Evolutionary conservation across 805 yeast species (phyloP).

Genomic region (Starmerella powellii): DNA sequence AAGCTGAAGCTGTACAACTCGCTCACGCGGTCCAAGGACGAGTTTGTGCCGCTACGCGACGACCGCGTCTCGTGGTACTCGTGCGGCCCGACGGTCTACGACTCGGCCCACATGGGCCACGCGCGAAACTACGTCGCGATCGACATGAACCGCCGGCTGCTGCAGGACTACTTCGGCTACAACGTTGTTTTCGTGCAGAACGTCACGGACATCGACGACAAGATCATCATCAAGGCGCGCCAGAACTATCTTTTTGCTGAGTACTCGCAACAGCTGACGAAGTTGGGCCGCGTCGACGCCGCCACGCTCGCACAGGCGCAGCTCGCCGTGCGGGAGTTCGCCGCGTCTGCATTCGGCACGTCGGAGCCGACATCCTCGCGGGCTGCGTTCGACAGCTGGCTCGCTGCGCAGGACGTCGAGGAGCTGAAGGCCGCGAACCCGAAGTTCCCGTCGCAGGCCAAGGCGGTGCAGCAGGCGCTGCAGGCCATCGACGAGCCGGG

Average conservation of each 20-base stretch:
- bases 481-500: constrained; percentile 29
- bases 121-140: constrained; percentile 93
- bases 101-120: constrained; percentile 95
- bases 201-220: constrained; percentile 97
- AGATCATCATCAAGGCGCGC: constrained; percentile 88
- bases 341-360: constrained; percentile 16
- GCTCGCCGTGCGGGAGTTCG: constrained; percentile 33
- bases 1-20: constrained; percentile 65
- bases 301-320: constrained; percentile 26
- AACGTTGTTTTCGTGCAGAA: constrained; percentile 82
- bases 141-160: constrained; percentile 80
- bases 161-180: constrained; percentile 86
- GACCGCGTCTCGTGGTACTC: constrained; percentile 79
- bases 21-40: constrained; percentile 67
- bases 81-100: constrained; percentile 98
- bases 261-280: constrained; percentile 31
- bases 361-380: constrained; percentile 12
- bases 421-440: constrained; percentile 49
- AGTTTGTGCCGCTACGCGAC: constrained; percentile 55
- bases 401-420: constrained; percentile 37
- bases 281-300: constrained; percentile 30
- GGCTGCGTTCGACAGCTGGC: constrained; percentile 43
- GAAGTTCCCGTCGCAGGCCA: constrained; percentile 75
- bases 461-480: constrained; percentile 46
- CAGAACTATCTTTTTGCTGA: constrained; percentile 69